These are phyloP conservation scores for Arabis alpina DNA, from an alignment of 345 rosid genomes.

Conservation along the genomic window DNA sequence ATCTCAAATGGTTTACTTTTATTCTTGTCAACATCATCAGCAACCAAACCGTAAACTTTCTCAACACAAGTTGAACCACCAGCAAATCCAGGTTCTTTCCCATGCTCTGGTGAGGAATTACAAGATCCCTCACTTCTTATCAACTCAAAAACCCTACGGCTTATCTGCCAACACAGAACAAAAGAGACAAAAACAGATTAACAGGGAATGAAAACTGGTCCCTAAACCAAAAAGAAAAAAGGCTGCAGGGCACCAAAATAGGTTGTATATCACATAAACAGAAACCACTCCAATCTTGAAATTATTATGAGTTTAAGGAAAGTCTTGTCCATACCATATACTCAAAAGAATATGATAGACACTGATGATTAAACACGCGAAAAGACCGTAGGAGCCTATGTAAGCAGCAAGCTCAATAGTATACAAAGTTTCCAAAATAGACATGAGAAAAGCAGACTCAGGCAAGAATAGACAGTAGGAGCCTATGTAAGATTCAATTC, in stretches of 20 bases:
- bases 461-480: not conserved
- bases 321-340: not conserved
- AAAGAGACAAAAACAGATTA: not conserved
- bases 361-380: not conserved
- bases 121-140: slow-evolving; percentile 59
- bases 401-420: slow-evolving; percentile 6
- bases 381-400: too few relatives aligned
- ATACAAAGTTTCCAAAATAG: slow-evolving; percentile 1
- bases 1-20: slow-evolving; percentile 72
- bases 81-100: slow-evolving; percentile 45
- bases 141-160: slow-evolving; percentile 79
- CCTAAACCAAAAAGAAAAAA: slow-evolving; percentile 4
- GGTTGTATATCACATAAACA: too few relatives aligned
- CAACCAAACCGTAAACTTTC: slow-evolving; percentile 28
- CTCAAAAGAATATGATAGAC: not conserved
- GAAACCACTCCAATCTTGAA: not conserved
- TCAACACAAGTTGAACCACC: slow-evolving; percentile 37
- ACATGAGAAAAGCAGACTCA: not conserved
- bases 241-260: not conserved
- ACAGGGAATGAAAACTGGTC: not conserved
- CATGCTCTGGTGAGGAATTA: slow-evolving; percentile 51
- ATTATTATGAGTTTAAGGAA: not conserved
- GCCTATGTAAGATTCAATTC: not conserved
- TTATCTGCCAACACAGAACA: slow-evolving; percentile 58
- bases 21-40: slow-evolving; percentile 46